These are phyloP conservation scores for Thielaviopsis cerberus DNA, from an alignment of 2,329 filamentous ascomycete genomes.

Conservation along the genomic window DNA sequence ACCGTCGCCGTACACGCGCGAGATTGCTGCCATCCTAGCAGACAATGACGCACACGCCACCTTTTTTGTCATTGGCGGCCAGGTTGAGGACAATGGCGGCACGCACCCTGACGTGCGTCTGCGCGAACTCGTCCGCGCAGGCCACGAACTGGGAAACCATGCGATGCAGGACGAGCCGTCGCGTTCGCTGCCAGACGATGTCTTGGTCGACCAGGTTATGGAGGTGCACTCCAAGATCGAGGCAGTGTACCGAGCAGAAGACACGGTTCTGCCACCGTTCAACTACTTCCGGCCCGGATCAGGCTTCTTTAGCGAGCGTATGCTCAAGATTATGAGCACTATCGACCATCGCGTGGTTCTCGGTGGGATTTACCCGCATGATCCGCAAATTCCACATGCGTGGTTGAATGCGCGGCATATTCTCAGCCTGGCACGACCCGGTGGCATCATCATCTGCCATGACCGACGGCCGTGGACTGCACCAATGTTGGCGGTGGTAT, in stretches of 20 bases:
- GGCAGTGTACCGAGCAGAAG: slow-evolving; percentile 32
- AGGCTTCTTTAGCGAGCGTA: slow-evolving; percentile 58
- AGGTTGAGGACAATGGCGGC: slow-evolving; percentile 36
- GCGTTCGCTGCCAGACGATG: slow-evolving; percentile 35
- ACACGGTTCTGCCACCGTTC: slow-evolving; percentile 26
- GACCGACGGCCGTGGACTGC: slow-evolving; percentile 68
- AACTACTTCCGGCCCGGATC: slow-evolving; percentile 70
- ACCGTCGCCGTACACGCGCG: slow-evolving; percentile 51
- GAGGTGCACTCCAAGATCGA: slow-evolving; percentile 44
- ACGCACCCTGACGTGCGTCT: slow-evolving; percentile 28
- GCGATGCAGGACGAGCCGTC: slow-evolving; percentile 76
- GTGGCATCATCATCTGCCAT: slow-evolving; percentile 70
- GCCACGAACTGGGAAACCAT: slow-evolving; percentile 68
- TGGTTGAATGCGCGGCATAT: slow-evolving; percentile 60
- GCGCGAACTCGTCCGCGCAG: slow-evolving; percentile 36
- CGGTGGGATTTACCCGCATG: slow-evolving; percentile 74
- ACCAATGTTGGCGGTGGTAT: slow-evolving; percentile 54
- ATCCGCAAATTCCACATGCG: slow-evolving; percentile 60
- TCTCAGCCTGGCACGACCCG: slow-evolving; percentile 58
- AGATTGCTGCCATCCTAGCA: slow-evolving; percentile 51
- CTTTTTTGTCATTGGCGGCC: slow-evolving; percentile 74
- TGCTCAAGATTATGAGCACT: slow-evolving; percentile 40
- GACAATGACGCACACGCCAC: slow-evolving; percentile 54
- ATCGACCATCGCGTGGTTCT: slow-evolving; percentile 58
- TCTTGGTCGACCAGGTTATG: slow-evolving; percentile 44